phyloP scores from a whole-genome alignment of 306 rosid genomes.

The Corylus avellana region DNA sequence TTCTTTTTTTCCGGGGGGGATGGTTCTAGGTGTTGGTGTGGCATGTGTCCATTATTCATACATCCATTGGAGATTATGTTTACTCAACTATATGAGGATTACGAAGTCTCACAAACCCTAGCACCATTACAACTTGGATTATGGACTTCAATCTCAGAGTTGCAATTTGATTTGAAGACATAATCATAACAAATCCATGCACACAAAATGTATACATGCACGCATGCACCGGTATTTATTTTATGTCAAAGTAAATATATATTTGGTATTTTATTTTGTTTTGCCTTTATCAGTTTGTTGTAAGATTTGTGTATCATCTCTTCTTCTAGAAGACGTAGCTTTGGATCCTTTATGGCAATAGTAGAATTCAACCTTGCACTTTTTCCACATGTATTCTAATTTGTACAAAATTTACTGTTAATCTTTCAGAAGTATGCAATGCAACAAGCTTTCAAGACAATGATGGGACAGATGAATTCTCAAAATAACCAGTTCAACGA shows the following conservation, averaged over 20 bases:
- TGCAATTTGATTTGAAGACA: not conserved
- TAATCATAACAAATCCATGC: not conserved
- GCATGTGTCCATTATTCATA: not conserved
- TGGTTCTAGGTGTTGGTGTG: not conserved
- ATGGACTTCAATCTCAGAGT: not conserved
- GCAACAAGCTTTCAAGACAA: slow-evolving; percentile 97
- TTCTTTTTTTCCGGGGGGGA: not conserved
- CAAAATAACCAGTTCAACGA: slow-evolving; percentile 60
- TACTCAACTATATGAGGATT: not conserved
- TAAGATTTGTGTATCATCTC: slow-evolving; percentile 15
- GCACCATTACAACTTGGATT: not conserved
- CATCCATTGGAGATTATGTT: not conserved
- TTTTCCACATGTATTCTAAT: slow-evolving; percentile 15
- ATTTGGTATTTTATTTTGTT: not conserved
- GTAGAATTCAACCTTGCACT: slow-evolving; percentile 9
- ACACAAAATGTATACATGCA: not conserved
- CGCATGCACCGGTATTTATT: not conserved
- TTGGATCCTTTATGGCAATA: slow-evolving; percentile 10
- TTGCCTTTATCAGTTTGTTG: slow-evolving; percentile 11
- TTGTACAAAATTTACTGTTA: slow-evolving; percentile 15
- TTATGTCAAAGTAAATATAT: not conserved
- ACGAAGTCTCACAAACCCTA: not conserved
- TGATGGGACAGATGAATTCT: slow-evolving; percentile 92
- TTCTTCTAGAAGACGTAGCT: slow-evolving; percentile 14
- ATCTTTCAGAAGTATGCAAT: slow-evolving; percentile 85